phyloP scores from a whole-genome alignment of 2,329 filamentous ascomycete genomes.

The Colletotrichum truncatum region DNA sequence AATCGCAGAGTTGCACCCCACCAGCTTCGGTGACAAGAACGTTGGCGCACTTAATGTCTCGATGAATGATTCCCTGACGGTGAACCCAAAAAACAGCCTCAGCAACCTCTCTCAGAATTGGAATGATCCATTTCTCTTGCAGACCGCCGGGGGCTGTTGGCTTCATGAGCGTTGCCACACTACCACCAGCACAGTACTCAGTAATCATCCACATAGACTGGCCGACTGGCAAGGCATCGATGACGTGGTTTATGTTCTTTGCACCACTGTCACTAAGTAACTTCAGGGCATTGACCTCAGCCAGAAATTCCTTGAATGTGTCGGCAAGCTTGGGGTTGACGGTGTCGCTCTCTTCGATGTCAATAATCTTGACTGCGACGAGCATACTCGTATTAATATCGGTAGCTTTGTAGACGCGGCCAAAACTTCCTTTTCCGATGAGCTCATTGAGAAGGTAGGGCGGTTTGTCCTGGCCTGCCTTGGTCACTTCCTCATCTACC shows the following conservation, averaged over 20 bases:
- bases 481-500: constrained; percentile 69
- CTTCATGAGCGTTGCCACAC: constrained; percentile 77
- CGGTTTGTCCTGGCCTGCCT: constrained; percentile 67
- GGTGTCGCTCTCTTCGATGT: constrained; percentile 81
- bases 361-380: constrained; percentile 84
- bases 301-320: constrained; percentile 75
- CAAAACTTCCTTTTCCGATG: constrained; percentile 80
- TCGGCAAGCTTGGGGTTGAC: constrained; percentile 71
- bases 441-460: constrained; percentile 76
- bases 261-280: constrained; percentile 78
- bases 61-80: constrained; percentile 73
- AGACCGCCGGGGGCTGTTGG: constrained; percentile 72
- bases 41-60: constrained; percentile 81
- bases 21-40: constrained; percentile 82
- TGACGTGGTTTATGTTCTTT: constrained; percentile 82
- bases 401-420: constrained; percentile 75
- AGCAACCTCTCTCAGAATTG: constrained; percentile 72
- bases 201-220: constrained; percentile 89
- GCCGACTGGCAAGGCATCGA: constrained; percentile 80
- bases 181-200: constrained; percentile 86
- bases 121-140: constrained; percentile 76
- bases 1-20: constrained; percentile 83
- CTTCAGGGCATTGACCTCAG: constrained; percentile 75
- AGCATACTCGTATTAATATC: constrained; percentile 57
- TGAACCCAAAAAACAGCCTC: constrained; percentile 76